phyloP scores from a whole-genome alignment of 129 eudicot genomes.

The Flaveria robusta region DNA sequence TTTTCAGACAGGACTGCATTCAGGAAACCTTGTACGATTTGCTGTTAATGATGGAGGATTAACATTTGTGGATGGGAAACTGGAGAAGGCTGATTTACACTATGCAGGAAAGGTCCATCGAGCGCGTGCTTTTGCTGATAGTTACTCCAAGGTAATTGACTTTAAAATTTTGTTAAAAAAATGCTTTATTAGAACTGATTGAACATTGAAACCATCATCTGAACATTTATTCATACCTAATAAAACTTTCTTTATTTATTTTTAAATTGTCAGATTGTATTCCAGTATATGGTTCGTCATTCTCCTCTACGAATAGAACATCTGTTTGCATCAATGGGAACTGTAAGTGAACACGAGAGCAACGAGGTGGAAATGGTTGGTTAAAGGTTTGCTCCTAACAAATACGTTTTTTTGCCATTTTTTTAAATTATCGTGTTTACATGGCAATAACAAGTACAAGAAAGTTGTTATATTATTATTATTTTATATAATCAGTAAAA shows the following conservation, averaged over 20 bases:
- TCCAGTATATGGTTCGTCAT: slow-evolving; percentile 87
- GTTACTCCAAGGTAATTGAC: slow-evolving; percentile 83
- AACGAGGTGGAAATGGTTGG: slow-evolving; percentile 70
- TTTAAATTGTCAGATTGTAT: slow-evolving; percentile 52
- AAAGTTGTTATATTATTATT: no score
- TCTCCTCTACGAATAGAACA: slow-evolving; percentile 80
- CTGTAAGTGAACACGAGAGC: slow-evolving; percentile 42
- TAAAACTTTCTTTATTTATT: background rate
- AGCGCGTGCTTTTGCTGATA: slow-evolving; percentile 91
- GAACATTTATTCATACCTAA: background rate
- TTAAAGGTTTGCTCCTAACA: slow-evolving; percentile 31
- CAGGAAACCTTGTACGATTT: slow-evolving; percentile 78
- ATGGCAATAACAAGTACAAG: slow-evolving; percentile 12
- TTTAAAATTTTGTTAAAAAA: background rate
- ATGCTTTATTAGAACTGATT: background rate
- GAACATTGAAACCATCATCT: background rate
- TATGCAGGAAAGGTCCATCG: slow-evolving; percentile 77
- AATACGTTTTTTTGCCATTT: background rate
- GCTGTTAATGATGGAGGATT: slow-evolving; percentile 74
- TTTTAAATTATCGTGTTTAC: background rate
- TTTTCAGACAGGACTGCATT: slow-evolving; percentile 57
- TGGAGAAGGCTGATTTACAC: slow-evolving; percentile 80
- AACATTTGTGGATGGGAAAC: slow-evolving; percentile 69
- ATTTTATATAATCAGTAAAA: no score
- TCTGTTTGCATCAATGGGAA: slow-evolving; percentile 56